phyloP scores from a whole-genome alignment of 208 protist genomes.

The Trypanosoma platydactyli region DNA sequence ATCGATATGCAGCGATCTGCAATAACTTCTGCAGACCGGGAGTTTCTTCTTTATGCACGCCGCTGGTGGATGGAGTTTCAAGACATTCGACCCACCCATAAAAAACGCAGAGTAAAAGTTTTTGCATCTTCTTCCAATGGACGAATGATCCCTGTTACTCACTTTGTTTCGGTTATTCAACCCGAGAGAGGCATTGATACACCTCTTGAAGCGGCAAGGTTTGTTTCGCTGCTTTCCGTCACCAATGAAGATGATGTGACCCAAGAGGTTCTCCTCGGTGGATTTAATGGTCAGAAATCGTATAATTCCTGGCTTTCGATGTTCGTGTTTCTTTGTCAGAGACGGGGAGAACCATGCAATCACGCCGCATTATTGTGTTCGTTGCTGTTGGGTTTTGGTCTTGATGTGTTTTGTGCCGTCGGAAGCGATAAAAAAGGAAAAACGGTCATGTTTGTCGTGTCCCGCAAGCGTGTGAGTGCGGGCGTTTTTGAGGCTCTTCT shows the following conservation, averaged over 20 bases:
- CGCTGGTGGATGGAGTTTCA: conserved; percentile 92
- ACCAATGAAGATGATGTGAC: conserved; percentile 43
- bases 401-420: conserved; percentile 87
- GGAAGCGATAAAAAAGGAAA: conserved; percentile 55
- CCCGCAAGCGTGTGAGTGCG: conserved; percentile 37
- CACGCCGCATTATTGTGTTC: conserved; percentile 89
- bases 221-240: conserved; percentile 81
- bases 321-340: conserved; percentile 88
- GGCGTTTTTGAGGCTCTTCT: conserved; percentile 50
- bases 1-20: conserved; percentile 78
- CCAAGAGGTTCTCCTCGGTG: conserved; percentile 31
- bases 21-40: conserved; percentile 88
- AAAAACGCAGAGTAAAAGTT: conserved; percentile 80
- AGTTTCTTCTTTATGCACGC: conserved; percentile 92
- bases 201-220: conserved; percentile 83
- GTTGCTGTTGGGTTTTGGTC: conserved; percentile 87
- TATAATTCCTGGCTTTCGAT: conserved; percentile 61
- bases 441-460: conserved; percentile 73
- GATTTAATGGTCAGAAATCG: conserved; percentile 25
- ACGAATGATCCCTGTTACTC: conserved; percentile 84
- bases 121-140: conserved; percentile 82
- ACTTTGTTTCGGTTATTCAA: conserved; percentile 84
- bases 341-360: conserved; percentile 80
- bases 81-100: conserved; percentile 55
- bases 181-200: conserved; percentile 72